These are phyloP conservation scores for Fusarium tuaranense DNA, from an alignment of 2,329 filamentous ascomycete species.

Conservation along the genomic window DNA sequence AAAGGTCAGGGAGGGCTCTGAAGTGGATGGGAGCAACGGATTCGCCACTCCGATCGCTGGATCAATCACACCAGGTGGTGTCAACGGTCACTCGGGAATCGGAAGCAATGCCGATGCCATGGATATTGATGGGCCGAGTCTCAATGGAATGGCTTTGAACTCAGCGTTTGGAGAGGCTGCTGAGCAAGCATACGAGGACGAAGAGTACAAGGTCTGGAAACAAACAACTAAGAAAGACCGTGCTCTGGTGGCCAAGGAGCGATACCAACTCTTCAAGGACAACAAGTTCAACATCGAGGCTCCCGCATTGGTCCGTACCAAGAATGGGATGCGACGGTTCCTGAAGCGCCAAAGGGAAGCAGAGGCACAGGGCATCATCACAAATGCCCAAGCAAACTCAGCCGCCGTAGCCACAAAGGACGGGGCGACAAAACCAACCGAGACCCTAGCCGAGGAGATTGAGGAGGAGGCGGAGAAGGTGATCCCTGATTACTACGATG, in stretches of 20 bases:
- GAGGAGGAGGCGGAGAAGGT: slow-evolving; percentile 87
- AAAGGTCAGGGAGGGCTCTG: slow-evolving; percentile 78
- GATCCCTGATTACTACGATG: slow-evolving; percentile 94
- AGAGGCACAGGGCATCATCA: slow-evolving; percentile 60
- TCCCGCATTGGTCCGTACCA: slow-evolving; percentile 85
- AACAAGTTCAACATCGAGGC: slow-evolving; percentile 89
- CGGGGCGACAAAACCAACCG: slow-evolving; percentile 63
- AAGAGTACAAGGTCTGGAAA: slow-evolving; percentile 98
- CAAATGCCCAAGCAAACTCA: slow-evolving; percentile 53
- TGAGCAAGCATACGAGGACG: slow-evolving; percentile 87
- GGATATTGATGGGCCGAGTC: slow-evolving; percentile 84
- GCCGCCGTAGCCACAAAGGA: slow-evolving; percentile 58
- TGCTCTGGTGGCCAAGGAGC: slow-evolving; percentile 85
- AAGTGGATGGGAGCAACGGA: slow-evolving; percentile 86
- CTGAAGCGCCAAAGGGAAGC: slow-evolving; percentile 81
- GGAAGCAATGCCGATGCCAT: slow-evolving; percentile 85
- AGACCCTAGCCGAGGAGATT: slow-evolving; percentile 94
- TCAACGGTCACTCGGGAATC: slow-evolving; percentile 74
- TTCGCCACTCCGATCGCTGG: slow-evolving; percentile 84
- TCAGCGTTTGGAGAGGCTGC: slow-evolving; percentile 73
- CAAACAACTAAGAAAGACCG: slow-evolving; percentile 98
- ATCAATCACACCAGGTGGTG: slow-evolving; percentile 79
- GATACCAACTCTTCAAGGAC: slow-evolving; percentile 86
- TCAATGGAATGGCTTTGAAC: slow-evolving; percentile 73
- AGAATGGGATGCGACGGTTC: slow-evolving; percentile 91